phyloP scores from a whole-genome alignment of 163 green algal genomes.

The Prototheca wickerhamii region DNA sequence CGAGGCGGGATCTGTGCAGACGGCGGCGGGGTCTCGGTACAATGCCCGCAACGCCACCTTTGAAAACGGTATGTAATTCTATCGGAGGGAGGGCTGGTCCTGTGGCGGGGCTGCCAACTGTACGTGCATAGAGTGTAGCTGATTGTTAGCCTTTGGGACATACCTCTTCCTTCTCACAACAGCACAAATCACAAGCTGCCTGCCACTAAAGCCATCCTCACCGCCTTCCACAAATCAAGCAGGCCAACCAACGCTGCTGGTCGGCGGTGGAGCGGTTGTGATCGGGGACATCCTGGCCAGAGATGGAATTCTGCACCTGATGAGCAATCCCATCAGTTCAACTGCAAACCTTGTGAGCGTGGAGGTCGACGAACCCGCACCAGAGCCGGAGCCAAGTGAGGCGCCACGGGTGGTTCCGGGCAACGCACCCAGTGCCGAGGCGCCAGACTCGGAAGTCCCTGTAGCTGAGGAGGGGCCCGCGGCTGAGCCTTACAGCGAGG shows the following conservation, averaged over 20 bases:
- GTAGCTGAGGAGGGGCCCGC: not conserved
- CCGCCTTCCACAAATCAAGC: not conserved
- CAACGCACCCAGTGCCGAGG: too few species aligned
- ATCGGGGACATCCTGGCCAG: not conserved
- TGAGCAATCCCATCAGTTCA: not conserved
- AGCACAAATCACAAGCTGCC: not conserved
- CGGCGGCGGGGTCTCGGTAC: too few species aligned
- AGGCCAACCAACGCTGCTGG: not conserved
- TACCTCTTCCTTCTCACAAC: not conserved
- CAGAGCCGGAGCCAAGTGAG: not conserved
- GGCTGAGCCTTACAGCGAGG: not conserved
- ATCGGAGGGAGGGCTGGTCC: too few species aligned
- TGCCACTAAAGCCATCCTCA: too few species aligned
- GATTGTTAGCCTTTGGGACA: not conserved
- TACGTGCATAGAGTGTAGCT: too few species aligned
- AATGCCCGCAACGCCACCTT: too few species aligned
- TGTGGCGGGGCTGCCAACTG: too few species aligned
- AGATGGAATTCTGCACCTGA: not conserved
- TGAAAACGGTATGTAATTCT: too few species aligned
- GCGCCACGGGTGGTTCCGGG: too few species aligned
- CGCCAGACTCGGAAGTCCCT: not conserved
- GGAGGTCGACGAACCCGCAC: not conserved
- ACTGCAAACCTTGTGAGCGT: not conserved
- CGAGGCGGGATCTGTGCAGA: not conserved
- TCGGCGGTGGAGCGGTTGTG: not conserved